A percentile compares a stretch with the other conserved stretches of the same genome.
phyloP scores from a whole-genome alignment of 2,329 filamentous ascomycete species.

The Parastagonospora nodorum region DNA sequence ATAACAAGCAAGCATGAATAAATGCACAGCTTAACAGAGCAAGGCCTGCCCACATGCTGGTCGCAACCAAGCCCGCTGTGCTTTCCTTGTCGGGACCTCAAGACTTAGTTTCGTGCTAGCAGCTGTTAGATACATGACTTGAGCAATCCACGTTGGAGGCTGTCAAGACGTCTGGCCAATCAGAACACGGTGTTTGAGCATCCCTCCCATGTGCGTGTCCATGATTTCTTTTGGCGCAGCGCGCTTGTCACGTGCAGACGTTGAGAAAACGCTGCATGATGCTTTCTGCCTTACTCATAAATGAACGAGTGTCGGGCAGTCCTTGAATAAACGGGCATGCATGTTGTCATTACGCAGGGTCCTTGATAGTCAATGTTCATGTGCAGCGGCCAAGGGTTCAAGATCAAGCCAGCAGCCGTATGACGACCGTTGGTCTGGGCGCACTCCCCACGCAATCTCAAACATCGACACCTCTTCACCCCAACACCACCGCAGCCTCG shows the following conservation, averaged over 20 bases:
- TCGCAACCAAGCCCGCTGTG: constrained; percentile 10
- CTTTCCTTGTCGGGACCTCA: neutral
- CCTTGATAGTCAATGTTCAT: neutral
- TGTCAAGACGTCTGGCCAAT: constrained; percentile 1
- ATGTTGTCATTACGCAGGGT: constrained; percentile 11
- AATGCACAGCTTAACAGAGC: too few relatives aligned
- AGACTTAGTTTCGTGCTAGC: neutral
- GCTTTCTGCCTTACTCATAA: neutral
- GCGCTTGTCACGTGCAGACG: constrained; percentile 1
- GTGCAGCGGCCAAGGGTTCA: constrained; percentile 18
- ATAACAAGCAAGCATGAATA: too few relatives aligned
- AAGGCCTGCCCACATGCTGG: neutral
- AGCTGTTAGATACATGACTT: neutral
- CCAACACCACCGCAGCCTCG: constrained; percentile 26
- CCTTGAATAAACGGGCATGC: neutral
- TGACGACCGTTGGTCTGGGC: constrained; percentile 27
- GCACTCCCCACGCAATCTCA: constrained; percentile 27
- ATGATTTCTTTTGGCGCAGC: neutral
- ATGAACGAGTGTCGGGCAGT: neutral
- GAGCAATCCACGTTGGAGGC: neutral
- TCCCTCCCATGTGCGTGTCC: constrained; percentile 1
- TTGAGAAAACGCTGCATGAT: neutral
- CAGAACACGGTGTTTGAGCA: constrained; percentile 9
- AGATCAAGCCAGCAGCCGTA: constrained; percentile 19
- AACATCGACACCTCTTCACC: constrained; percentile 28